Percentiles rank a stretch among this genome's conserved stretches.
phyloP scores from a whole-genome alignment of 2,329 filamentous ascomycete species.

The Colletotrichum limetticola region DNA sequence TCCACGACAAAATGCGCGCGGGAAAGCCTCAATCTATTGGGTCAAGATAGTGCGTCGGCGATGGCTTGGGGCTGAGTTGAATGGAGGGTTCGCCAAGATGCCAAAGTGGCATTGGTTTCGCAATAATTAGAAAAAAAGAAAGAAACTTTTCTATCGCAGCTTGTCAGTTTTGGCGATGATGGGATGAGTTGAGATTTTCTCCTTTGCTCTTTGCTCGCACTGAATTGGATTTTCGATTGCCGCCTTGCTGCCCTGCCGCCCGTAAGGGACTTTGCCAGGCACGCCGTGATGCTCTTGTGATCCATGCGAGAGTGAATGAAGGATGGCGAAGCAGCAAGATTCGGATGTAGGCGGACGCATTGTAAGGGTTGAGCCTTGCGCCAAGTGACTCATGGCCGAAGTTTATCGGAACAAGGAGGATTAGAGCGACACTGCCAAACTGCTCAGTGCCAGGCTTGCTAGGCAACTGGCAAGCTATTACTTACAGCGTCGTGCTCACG shows the following conservation, averaged over 20 bases:
- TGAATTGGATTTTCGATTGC: neutral
- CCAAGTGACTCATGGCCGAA: neutral
- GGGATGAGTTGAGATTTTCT: neutral
- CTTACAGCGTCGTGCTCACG: neutral
- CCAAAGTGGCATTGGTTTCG: neutral
- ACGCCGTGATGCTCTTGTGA: neutral
- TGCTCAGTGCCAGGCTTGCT: neutral
- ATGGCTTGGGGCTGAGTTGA: neutral
- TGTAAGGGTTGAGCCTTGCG: neutral
- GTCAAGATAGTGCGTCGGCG: neutral
- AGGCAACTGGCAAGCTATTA: neutral
- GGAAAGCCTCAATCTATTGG: neutral
- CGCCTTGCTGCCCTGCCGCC: neutral
- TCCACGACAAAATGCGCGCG: neutral
- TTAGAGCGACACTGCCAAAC: neutral
- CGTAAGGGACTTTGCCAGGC: neutral
- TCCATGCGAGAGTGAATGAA: neutral
- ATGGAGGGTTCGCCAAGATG: neutral
- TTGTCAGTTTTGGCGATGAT: neutral
- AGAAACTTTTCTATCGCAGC: neutral
- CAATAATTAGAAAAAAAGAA: neutral
- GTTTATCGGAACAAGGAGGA: neutral
- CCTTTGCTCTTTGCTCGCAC: neutral
- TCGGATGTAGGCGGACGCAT: neutral
- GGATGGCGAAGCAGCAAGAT: neutral